These are phyloP conservation scores for Lentithecium fluviatile DNA, from an alignment of 495 filamentous ascomycete genomes.

Conservation along the genomic window DNA sequence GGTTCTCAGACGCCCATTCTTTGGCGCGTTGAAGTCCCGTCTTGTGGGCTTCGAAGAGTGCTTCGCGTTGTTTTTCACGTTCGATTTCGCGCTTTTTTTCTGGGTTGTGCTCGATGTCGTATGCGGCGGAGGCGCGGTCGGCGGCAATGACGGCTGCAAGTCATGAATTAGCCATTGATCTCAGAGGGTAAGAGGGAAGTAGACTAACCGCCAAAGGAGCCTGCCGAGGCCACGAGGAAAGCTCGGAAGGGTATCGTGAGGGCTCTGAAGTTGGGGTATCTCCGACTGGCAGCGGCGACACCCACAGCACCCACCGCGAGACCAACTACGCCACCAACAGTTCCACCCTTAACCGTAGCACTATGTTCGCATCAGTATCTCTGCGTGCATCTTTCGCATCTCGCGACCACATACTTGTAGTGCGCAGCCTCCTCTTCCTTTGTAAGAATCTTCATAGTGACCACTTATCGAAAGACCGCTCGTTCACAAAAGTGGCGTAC, in stretches of 20 bases:
- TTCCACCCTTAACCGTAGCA: constrained; percentile 75
- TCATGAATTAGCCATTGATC: constrained; percentile 3
- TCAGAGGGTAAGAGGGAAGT: background rate
- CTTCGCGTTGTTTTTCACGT: constrained; percentile 52
- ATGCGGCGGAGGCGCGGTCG: constrained; percentile 72
- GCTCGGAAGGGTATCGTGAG: constrained; percentile 85
- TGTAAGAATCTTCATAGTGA: constrained; percentile 84
- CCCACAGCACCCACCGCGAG: constrained; percentile 60
- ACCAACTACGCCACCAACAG: constrained; percentile 65
- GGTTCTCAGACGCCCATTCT: constrained; percentile 70
- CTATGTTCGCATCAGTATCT: constrained; percentile 51
- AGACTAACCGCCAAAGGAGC: constrained; percentile 69
- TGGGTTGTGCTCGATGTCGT: constrained; percentile 68
- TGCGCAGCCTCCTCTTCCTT: constrained; percentile 81
- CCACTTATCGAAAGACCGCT: background rate
- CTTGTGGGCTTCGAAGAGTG: constrained; percentile 53
- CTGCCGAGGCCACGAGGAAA: constrained; percentile 81
- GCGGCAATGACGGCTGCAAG: constrained; percentile 71
- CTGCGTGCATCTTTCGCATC: background rate
- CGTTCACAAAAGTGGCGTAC: too few relatives aligned
- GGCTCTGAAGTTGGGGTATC: constrained; percentile 70
- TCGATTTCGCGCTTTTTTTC: constrained; percentile 64
- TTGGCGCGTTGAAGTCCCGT: constrained; percentile 55
- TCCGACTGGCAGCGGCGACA: constrained; percentile 58
- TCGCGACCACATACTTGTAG: constrained; percentile 53